Evolutionary conservation across 2,329 filamentous ascomycete genomes (phyloP), one percentile per base, ranked within the genome.

Genomic region (Falciphora oryzae): DNA sequence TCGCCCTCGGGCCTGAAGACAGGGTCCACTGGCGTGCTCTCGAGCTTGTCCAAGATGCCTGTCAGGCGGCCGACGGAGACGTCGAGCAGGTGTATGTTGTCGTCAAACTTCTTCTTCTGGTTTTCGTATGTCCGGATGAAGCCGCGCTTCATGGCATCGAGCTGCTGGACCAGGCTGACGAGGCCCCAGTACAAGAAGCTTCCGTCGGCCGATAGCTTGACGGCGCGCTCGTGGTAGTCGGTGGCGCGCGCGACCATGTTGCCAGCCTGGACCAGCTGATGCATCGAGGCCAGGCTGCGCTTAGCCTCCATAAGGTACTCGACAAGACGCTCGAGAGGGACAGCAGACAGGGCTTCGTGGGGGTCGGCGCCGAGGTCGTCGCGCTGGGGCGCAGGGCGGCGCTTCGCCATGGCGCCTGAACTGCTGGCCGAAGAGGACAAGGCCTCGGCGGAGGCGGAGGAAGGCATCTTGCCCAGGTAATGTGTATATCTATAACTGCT

Each of bases 261-360:
- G 73, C 95, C 93, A 68, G 93, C 93, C 66, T 91, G 90, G 73
- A 91, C 89, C 63, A 97, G 92, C 66, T 91, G 88, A 57, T 83
- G 86, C 74, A 96, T 93, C 14, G 92, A 92, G 22, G 90, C 91
- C 5, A 98, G 84, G 1, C 93, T 93, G 59, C 92, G 87, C 75
- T 97, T 97, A 11, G 94, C 91, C 35, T 90, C 89, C 57, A 97
- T 86, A 50, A 97, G 89, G 77, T 96, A 88, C 63, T 87, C 85
- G 65, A 97, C 91, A 58, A 98, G 86, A 29, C 86, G 87, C 70
- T 96, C 92, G 72, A 96, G 85, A 29, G 83, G 75, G 5, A 82
- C 74, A 3, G 22, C 22, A 32, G 76, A 70, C 5, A 53, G 56
- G 35, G 56, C 44, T 57, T 72, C 71, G 58, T 75, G 75, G 38